phyloP scores from a whole-genome alignment of 2,329 filamentous ascomycete genomes.

The Colletotrichum brevisporum region DNA sequence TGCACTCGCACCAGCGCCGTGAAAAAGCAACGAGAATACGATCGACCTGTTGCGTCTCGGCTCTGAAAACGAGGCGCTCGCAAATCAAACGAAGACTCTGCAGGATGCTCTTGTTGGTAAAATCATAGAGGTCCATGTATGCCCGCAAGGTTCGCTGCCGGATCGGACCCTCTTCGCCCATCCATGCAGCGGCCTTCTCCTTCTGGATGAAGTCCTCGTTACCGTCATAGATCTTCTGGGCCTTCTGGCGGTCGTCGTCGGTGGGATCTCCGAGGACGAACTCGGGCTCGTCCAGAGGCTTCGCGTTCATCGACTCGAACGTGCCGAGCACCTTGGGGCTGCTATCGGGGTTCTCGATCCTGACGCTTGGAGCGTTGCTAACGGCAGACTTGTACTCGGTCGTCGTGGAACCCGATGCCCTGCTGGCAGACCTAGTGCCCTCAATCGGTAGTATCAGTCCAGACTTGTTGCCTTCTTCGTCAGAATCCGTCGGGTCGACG shows the following conservation, averaged over 20 bases:
- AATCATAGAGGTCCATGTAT: constrained; percentile 95
- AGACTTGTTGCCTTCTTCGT: constrained; percentile 52
- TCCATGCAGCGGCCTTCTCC: constrained; percentile 86
- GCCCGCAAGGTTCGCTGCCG: constrained; percentile 74
- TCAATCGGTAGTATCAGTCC: constrained; percentile 61
- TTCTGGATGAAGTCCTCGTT: constrained; percentile 85
- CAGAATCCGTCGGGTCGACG: constrained; percentile 48
- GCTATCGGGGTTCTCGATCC: constrained; percentile 56
- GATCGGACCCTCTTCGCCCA: constrained; percentile 80
- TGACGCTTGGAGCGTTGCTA: constrained; percentile 56
- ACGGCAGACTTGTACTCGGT: constrained; percentile 57
- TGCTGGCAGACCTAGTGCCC: constrained; percentile 52
- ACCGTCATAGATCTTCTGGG: constrained; percentile 86
- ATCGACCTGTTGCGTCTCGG: constrained; percentile 97
- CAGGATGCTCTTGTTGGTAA: constrained; percentile 84
- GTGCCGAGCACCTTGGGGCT: constrained; percentile 53
- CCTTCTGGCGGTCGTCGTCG: constrained; percentile 81
- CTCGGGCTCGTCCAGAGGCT: constrained; percentile 70
- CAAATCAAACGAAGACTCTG: constrained; percentile 85
- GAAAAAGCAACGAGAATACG: constrained; percentile 93
- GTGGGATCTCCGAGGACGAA: constrained; percentile 71
- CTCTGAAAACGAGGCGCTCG: constrained; percentile 83
- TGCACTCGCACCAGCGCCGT: constrained; percentile 92
- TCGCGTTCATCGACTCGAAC: constrained; percentile 51
- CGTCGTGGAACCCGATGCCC: constrained; percentile 54